Evolutionary conservation across 345 rosid genomes (phyloP).

Genomic region (Acer saccharum): DNA sequence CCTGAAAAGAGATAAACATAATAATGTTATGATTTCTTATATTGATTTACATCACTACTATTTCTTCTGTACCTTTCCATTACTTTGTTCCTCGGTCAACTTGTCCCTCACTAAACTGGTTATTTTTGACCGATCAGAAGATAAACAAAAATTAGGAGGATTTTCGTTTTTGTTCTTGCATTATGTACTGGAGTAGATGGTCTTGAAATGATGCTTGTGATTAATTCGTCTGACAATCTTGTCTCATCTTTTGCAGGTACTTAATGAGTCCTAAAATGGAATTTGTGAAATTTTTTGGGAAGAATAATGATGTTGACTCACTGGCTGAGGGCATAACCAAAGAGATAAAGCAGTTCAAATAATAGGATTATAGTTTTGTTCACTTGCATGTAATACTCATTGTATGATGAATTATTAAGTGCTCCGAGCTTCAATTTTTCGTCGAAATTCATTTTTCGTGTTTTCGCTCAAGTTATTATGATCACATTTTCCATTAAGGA

Average conservation of each 20-base stretch:
- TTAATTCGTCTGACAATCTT: slow-evolving; percentile 8
- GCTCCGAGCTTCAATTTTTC: neutral
- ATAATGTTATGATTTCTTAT: no score
- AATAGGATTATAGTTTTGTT: slow-evolving; percentile 20
- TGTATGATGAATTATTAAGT: neutral
- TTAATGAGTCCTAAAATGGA: slow-evolving; percentile 89
- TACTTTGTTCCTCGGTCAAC: neutral
- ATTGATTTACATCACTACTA: no score
- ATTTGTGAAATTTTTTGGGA: slow-evolving; percentile 88
- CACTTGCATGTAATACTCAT: no score
- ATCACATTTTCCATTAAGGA: neutral
- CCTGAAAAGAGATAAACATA: no score
- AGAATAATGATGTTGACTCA: slow-evolving; percentile 78
- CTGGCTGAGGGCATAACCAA: slow-evolving; percentile 73
- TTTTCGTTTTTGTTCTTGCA: neutral
- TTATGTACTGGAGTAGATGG: no score
- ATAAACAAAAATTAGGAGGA: neutral
- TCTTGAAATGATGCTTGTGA: neutral
- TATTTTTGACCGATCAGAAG: neutral
- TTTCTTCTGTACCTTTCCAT: neutral
- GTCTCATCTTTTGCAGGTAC: slow-evolving; percentile 56
- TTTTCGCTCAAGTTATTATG: neutral
- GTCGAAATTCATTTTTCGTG: neutral
- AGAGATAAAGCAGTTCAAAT: slow-evolving; percentile 64
- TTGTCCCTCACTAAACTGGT: neutral